Evolutionary conservation across 2,329 filamentous ascomycete genomes (phyloP), one percentile per base, ranked within the genome.

Genomic region (Aspergillus sp.): DNA sequence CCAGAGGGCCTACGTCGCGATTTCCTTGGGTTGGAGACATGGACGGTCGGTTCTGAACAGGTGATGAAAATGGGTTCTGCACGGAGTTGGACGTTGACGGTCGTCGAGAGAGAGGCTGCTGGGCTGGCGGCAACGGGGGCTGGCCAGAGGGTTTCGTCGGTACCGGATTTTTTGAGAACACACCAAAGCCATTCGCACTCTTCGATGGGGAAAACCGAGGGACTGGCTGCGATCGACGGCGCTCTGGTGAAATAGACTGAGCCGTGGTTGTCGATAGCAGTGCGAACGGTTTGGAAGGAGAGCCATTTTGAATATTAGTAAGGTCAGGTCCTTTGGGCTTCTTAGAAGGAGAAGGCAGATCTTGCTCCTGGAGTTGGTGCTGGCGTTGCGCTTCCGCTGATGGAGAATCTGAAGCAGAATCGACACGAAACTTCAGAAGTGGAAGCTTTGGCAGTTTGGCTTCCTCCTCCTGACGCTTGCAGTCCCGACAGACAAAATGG

Each of bases 401-500:
- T 37, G 33, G 17, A 37, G 33, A 19, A 19, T 19, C 22, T 17
- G 37, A 39, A 39, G 33, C 17, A 20, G 73, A 68, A 27, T 72
- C 75, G 47, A 81, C 65, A 43, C 75, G 73, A 57, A 84, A 75
- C 59, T 82, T 83, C 53, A 84, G 67, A 12, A 78, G 74, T 5
- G 78, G 82, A 42, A 83, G 74, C 60, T 85, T 86, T 35, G 81
- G 80, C 55, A 74, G 74, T 50, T 77, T 80, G 15, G 76, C 75
- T 46, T 82, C 80, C 56, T 85, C 76, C 53, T 83, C 80, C 49
- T 82, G 84, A 13, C 78, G 82, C 57, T 81, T 82, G 72, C 93
- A 98, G 43, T 85, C 82, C 30, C 74, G 74, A 71, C 91, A 97
- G 54, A 95, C 69, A 61, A 95, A 95, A 52, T 88, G 83, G 60